A percentile compares a stretch with the other conserved stretches of the same genome.
Evolutionary conservation across 140 eudicot genomes (phyloP).

Genomic region (Anethum foeniculum): DNA sequence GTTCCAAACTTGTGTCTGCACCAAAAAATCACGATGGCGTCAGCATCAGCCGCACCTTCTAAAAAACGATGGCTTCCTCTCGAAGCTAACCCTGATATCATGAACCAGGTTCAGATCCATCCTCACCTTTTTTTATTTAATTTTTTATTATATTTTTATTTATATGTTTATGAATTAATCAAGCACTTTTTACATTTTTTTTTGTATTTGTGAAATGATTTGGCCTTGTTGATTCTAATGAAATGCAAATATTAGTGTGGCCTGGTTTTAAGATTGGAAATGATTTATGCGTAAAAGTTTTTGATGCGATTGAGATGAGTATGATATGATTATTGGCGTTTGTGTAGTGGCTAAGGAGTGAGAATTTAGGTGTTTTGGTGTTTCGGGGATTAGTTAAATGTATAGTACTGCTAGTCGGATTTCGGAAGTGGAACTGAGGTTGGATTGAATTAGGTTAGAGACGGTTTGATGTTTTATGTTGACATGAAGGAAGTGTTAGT

Average conservation of each 20-base stretch:
- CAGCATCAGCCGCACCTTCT: conserved; percentile 21
- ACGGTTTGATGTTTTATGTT: neutral
- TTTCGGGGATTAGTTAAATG: too few relatives aligned
- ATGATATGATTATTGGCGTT: neutral
- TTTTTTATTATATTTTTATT: neutral
- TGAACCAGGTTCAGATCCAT: conserved; percentile 68
- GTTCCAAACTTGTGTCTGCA: too few relatives aligned
- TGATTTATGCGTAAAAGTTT: too few relatives aligned
- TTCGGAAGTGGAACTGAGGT: too few relatives aligned
- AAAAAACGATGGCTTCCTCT: conserved; percentile 94
- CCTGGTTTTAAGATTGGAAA: neutral
- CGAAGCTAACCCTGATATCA: conserved; percentile 97
- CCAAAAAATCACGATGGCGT: neutral
- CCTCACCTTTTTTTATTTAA: neutral
- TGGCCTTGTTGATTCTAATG: too few relatives aligned
- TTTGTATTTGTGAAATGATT: too few relatives aligned
- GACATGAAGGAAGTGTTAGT: neutral
- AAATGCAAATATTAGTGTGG: too few relatives aligned
- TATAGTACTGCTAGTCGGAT: neutral
- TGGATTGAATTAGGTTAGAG: too few relatives aligned
- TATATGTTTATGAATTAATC: too few relatives aligned
- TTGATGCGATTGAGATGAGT: too few relatives aligned
- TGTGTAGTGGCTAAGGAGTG: too few relatives aligned
- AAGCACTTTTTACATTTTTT: too few relatives aligned
- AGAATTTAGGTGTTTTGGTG: neutral